These are phyloP conservation scores for California macrophylla DNA, from an alignment of 441 rosid genomes.

Conservation along the genomic window DNA sequence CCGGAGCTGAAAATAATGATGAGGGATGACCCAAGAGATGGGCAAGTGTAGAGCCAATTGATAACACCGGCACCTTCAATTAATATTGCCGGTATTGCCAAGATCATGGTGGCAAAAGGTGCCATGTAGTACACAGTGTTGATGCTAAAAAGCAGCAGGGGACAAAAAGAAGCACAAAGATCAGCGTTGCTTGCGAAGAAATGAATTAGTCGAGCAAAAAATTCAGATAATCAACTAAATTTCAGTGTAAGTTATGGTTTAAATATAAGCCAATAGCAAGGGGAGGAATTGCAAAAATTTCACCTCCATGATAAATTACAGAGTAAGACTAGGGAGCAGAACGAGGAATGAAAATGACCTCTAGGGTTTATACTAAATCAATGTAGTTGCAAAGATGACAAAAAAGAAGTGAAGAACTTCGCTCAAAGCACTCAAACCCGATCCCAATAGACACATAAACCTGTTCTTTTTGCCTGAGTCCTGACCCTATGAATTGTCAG, in stretches of 20 bases:
- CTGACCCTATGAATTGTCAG: too few relatives aligned
- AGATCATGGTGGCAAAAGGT: slow-evolving; percentile 90
- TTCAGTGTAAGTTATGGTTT: background rate
- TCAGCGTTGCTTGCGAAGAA: slow-evolving; percentile 7
- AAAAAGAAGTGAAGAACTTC: too few relatives aligned
- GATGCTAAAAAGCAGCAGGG: slow-evolving; percentile 41
- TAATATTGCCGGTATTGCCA: slow-evolving; percentile 72
- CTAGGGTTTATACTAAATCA: too few relatives aligned
- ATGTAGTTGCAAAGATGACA: too few relatives aligned
- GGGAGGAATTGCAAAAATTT: too few relatives aligned
- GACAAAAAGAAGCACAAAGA: background rate
- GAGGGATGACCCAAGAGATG: slow-evolving; percentile 43
- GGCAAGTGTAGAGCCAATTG: slow-evolving; percentile 64
- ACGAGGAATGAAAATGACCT: too few relatives aligned
- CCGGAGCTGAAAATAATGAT: slow-evolving; percentile 81
- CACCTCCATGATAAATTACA: too few relatives aligned
- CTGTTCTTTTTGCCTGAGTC: too few relatives aligned
- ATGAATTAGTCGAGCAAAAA: background rate
- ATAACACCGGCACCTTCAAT: slow-evolving; percentile 83
- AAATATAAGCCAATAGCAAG: too few relatives aligned
- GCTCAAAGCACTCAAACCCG: too few relatives aligned
- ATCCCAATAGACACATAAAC: too few relatives aligned
- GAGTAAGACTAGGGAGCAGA: too few relatives aligned
- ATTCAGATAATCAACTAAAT: background rate
- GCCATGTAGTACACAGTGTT: slow-evolving; percentile 99